These are phyloP conservation scores for Juncus inflexus DNA, from an alignment of 176 grass and related monocot species.

Conservation along the genomic window DNA sequence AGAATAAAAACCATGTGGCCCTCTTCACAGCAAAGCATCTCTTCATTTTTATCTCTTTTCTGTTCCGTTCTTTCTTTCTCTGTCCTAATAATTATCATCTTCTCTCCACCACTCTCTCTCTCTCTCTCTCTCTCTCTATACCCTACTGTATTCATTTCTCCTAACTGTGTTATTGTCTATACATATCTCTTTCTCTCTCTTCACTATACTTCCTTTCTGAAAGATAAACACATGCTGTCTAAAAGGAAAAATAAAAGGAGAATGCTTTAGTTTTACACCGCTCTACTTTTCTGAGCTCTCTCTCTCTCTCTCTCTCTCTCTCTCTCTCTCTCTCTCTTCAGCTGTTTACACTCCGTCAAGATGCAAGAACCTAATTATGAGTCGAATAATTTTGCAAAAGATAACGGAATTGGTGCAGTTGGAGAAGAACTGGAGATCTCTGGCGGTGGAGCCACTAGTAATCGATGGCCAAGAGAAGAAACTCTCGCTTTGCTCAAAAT, in stretches of 20 bases:
- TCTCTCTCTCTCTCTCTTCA: conserved; percentile 7
- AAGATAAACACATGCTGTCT: conserved; percentile 24
- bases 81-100: conserved; percentile 72
- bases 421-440: conserved; percentile 25
- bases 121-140: conserved; percentile 50
- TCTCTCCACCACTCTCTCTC: conserved; percentile 48
- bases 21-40: conserved; percentile 26
- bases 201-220: conserved; percentile 31
- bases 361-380: conserved; percentile 17
- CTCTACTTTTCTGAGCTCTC: conserved; percentile 30
- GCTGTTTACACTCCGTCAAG: background rate
- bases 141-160: conserved; percentile 32
- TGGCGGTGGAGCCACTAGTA: conserved; percentile 37
- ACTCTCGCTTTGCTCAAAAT: conserved; percentile 93
- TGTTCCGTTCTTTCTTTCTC: conserved; percentile 26
- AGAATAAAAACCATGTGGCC: conserved; percentile 31
- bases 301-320: conserved; percentile 14
- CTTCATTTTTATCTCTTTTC: conserved; percentile 14
- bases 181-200: conserved; percentile 31
- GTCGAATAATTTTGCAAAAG: background rate
- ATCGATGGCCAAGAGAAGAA: conserved; percentile 91
- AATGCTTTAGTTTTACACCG: conserved; percentile 57
- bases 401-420: conserved; percentile 13
- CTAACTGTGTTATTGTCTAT: conserved; percentile 38
- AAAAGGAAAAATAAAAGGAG: conserved; percentile 37